Base-by-base conservation (phyloP, 371 early-diverging fungal genomes). In the Mucor indicus region DNA sequence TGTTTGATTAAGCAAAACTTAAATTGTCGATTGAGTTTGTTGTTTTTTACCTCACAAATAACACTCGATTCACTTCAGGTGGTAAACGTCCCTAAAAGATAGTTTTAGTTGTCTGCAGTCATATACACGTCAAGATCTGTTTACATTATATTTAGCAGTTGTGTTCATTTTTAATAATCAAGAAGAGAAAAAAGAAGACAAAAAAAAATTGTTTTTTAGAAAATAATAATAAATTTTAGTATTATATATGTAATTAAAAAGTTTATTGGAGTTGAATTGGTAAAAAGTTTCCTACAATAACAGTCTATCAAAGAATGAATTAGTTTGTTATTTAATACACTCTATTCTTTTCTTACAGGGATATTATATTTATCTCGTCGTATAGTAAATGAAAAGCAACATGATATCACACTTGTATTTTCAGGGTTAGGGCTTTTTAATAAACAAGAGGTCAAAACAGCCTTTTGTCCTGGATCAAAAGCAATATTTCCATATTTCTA, bases 401-500 rank as follows among this genome's bases (percentile, higher is more conserved):
- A 93, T 8, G 85, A 80, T 39, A 86, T 78, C 1, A 78, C 69
- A 16, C 55, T 79, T 37, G 75, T 60, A 30, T 60, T 75, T 16
- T 73, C 69, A 9, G 72, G 79, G 38, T 78, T 74, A 7, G 68
- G 66, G 37, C 72, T 72, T 58, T 79, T 79, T 38, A 92, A 62
- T 29, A 85, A 59, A 42, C 92, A 92, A 2, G 90, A 87, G 6
- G 96, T 95, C 52, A 96, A 60, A 3, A 96, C 95, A 0, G 96
- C 95, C 67, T 96, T 95, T 70, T 96, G 95, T 9, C 86, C 83
- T 6, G 92, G 84, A 67, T 96, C 95, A 69, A 95, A 95, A 2
- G 96, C 95, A 57, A 96, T 93, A 49, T 90, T 89, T 22, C 93
- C 93, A 56, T 93, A 96, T 82, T 93, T 93, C 79, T 91, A 67